Evolutionary conservation across 2,329 filamentous ascomycete species (phyloP).

Genomic region (Aspergillus sp.): DNA sequence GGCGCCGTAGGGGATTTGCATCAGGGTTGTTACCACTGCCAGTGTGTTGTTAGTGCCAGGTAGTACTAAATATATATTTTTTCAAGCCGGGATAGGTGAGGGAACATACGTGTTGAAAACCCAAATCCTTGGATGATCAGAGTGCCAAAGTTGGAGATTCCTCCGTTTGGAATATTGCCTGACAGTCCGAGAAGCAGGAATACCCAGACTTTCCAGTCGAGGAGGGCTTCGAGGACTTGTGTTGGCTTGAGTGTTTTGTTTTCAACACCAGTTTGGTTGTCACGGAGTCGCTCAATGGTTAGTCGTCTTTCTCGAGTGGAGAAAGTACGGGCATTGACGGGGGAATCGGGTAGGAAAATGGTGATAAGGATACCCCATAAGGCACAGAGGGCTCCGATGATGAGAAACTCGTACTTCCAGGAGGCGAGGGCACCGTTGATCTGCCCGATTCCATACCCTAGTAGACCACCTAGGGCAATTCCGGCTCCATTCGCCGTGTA

Average conservation of each 20-base stretch:
- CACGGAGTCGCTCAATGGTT: slow-evolving; percentile 55
- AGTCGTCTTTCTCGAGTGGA: slow-evolving; percentile 45
- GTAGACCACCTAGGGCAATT: slow-evolving; percentile 36
- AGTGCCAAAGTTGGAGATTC: slow-evolving; percentile 32
- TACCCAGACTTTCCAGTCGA: slow-evolving; percentile 62
- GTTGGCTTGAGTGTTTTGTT: slow-evolving; percentile 52
- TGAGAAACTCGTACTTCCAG: slow-evolving; percentile 63
- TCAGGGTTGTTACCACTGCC: slow-evolving; percentile 33
- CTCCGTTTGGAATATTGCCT: slow-evolving; percentile 33
- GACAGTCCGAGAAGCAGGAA: slow-evolving; percentile 51
- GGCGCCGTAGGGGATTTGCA: slow-evolving; percentile 42
- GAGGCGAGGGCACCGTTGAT: slow-evolving; percentile 53
- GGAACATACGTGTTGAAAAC: slow-evolving; percentile 32
- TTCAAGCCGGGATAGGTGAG: too few species aligned
- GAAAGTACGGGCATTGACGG: slow-evolving; percentile 48
- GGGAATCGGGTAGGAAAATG: slow-evolving; percentile 47
- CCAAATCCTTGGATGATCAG: slow-evolving; percentile 44
- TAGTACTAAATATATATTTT: too few species aligned
- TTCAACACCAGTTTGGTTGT: slow-evolving; percentile 57
- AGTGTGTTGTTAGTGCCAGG: too few species aligned
- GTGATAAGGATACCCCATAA: slow-evolving; percentile 40
- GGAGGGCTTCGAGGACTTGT: slow-evolving; percentile 50
- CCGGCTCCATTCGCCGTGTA: slow-evolving; percentile 63
- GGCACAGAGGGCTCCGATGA: slow-evolving; percentile 49
- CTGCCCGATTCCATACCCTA: slow-evolving; percentile 62